Conservation (phyloP, 2,329 filamentous ascomycete genomes). For the Aspergillus sclerotialis region DNA sequence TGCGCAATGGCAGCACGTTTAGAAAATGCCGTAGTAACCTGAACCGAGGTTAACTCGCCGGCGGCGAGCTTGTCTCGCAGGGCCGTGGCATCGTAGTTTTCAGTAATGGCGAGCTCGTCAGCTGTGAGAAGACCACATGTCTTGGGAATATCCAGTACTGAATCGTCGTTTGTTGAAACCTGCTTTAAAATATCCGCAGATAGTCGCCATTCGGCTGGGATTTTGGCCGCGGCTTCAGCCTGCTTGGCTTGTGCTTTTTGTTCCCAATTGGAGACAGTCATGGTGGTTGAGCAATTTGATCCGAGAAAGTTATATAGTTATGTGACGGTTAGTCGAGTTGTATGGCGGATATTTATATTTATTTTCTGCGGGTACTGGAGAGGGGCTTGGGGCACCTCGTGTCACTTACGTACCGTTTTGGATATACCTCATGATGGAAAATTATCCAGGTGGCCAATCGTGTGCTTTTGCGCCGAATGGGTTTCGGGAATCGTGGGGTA, state of each 20-base stretch:
- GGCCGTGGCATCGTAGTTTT: conserved; percentile 41
- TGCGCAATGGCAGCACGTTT: conserved; percentile 39
- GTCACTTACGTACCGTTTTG: no score
- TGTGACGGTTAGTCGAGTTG: no score
- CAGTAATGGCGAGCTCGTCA: conserved; percentile 50
- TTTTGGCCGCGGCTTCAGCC: conserved; percentile 27
- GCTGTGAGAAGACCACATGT: conserved; percentile 46
- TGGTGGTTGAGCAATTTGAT: no score
- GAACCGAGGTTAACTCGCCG: conserved; percentile 30
- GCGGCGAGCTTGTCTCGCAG: conserved; percentile 29
- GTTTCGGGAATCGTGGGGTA: no score
- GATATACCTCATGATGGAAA: neutral
- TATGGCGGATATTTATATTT: no score
- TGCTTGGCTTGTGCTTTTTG: conserved; percentile 34
- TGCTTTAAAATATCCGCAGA: conserved; percentile 17
- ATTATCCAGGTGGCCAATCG: neutral
- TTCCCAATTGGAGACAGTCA: conserved; percentile 3
- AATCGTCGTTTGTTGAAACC: conserved; percentile 26
- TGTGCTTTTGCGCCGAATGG: neutral
- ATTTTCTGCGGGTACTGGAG: no score
- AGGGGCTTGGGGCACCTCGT: no score
- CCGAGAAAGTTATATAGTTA: no score
- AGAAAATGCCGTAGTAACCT: conserved; percentile 50
- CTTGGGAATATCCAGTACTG: conserved; percentile 41
- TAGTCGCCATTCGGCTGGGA: conserved; percentile 35